Evolutionary conservation across 257 asterid species (phyloP).

Genomic region (Capsicum baccatum): DNA sequence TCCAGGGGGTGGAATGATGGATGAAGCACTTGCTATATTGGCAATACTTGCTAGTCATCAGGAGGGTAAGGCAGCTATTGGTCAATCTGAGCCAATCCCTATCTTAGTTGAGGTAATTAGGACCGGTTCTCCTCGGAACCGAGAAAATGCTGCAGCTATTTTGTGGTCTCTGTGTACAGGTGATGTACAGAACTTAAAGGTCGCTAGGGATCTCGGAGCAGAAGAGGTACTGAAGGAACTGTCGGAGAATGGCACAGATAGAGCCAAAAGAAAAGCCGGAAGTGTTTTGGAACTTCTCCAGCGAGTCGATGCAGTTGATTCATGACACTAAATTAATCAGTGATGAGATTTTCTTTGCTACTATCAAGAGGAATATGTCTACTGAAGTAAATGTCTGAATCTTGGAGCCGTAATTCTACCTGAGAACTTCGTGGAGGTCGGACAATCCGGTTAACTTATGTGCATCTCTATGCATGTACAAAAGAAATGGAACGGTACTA

Average conservation of each 20-base stretch:
- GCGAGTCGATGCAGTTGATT: constrained; percentile 52
- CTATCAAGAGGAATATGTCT: background rate
- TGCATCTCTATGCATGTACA: background rate
- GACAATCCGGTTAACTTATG: background rate
- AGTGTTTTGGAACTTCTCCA: constrained; percentile 80
- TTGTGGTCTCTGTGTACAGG: constrained; percentile 85
- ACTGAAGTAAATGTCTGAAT: background rate
- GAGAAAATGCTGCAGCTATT: constrained; percentile 86
- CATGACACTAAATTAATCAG: constrained; percentile 37
- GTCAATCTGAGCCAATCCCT: constrained; percentile 70
- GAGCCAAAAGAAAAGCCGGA: constrained; percentile 90
- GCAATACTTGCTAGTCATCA: constrained; percentile 92
- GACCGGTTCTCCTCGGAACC: constrained; percentile 81
- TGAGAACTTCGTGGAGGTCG: constrained; percentile 17
- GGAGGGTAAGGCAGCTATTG: constrained; percentile 79
- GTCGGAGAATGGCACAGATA: constrained; percentile 82
- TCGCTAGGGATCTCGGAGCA: constrained; percentile 77
- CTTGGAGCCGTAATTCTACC: background rate
- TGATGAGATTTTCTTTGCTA: background rate
- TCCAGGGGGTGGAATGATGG: constrained; percentile 92
- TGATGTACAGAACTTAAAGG: constrained; percentile 47
- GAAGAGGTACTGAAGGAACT: constrained; percentile 83
- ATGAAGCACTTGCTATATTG: constrained; percentile 86
- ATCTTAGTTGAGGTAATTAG: constrained; percentile 72
- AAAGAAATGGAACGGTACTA: background rate